These are phyloP conservation scores for Fomitopsis schrenkii DNA, from an alignment of 1,284 basidiomycete species.

Conservation along the genomic window DNA sequence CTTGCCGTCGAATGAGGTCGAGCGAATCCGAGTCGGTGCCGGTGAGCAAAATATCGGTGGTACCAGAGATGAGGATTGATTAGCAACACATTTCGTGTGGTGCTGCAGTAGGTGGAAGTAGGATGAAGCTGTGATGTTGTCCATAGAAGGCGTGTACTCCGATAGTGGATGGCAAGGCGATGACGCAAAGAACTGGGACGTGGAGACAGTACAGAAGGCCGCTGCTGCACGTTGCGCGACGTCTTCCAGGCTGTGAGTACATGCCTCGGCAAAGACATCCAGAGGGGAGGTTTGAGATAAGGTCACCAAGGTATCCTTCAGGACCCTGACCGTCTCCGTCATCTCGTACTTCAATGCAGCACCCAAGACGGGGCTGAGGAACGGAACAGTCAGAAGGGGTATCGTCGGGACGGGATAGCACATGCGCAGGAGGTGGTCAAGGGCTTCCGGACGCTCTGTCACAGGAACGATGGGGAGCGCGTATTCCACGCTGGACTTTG, in stretches of 20 bases:
- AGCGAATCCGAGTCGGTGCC: not conserved
- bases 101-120: not conserved
- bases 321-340: not conserved
- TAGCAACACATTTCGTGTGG: not conserved
- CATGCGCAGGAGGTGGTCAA: not conserved
- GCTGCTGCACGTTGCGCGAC: not conserved
- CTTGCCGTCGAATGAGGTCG: too few species aligned
- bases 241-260: not conserved
- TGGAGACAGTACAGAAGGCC: not conserved
- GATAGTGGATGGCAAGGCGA: too few species aligned
- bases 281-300: not conserved
- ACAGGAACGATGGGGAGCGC: not conserved
- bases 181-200: too few species aligned
- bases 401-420: not conserved
- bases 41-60: not conserved
- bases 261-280: not conserved
- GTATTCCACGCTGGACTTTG: not conserved
- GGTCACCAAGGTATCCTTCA: not conserved
- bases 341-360: not conserved
- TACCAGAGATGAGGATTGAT: not conserved
- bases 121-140: not conserved
- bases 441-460: not conserved
- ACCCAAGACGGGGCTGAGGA: not conserved
- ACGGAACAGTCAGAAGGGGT: not conserved
- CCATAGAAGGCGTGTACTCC: not conserved